These are phyloP conservation scores for Lathyrus sativus DNA, from an alignment of 306 rosid species.

Conservation along the genomic window DNA sequence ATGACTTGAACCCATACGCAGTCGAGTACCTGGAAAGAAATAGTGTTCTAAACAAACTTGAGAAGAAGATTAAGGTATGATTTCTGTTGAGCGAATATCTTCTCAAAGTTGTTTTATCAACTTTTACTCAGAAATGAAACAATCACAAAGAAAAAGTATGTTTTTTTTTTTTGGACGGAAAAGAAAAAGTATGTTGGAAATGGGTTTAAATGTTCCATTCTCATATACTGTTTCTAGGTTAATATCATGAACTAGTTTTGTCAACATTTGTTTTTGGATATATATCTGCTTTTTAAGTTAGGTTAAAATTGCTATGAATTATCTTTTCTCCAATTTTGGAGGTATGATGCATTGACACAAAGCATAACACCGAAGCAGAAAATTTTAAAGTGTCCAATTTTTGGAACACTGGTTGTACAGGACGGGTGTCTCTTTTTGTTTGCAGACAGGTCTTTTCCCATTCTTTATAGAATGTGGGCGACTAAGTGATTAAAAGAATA, in stretches of 20 bases:
- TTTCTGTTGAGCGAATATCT: constrained; percentile 24
- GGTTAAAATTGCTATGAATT: constrained; percentile 18
- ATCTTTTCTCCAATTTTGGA: constrained; percentile 15
- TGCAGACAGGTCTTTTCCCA: not conserved
- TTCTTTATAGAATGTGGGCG: constrained; percentile 15
- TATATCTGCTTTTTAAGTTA: constrained; percentile 2
- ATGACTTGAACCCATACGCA: constrained; percentile 86
- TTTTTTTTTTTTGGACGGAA: not conserved
- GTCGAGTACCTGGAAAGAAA: constrained; percentile 84
- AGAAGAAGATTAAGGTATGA: constrained; percentile 79
- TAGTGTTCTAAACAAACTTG: constrained; percentile 82
- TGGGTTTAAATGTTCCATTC: constrained; percentile 10
- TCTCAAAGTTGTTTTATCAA: constrained; percentile 17
- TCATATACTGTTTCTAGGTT: constrained; percentile 31
- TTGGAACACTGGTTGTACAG: constrained; percentile 13
- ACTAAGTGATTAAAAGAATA: constrained; percentile 25
- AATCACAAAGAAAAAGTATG: constrained; percentile 25
- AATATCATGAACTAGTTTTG: constrained; percentile 14
- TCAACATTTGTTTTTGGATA: constrained; percentile 5
- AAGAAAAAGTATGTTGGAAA: constrained; percentile 22
- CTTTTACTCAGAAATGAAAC: not conserved
- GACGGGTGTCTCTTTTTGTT: not conserved
- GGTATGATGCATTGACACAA: not conserved
- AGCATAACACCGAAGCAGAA: constrained; percentile 1
- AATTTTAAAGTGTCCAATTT: constrained; percentile 7